Conservation (phyloP, 1,284 basidiomycete species). For the Pascua guehoae region DNA sequence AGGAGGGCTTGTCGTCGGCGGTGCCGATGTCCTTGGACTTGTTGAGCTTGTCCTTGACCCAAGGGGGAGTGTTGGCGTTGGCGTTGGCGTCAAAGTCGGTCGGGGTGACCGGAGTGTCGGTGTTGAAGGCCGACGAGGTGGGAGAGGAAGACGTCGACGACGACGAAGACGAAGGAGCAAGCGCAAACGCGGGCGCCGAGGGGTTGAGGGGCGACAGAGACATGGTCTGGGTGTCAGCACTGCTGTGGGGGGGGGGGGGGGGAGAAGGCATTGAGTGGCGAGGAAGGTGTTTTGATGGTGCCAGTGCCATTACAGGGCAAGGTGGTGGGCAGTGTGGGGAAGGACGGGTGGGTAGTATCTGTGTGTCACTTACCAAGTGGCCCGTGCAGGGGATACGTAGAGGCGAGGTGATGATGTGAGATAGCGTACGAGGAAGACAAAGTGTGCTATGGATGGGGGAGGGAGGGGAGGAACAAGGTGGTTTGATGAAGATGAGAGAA, state of each 20-base stretch:
- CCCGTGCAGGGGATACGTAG: too few relatives aligned
- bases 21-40: not conserved
- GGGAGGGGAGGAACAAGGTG: not conserved
- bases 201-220: conserved; percentile 8
- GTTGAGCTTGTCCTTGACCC: not conserved
- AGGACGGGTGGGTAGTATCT: not conserved
- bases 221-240: not conserved
- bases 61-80: not conserved
- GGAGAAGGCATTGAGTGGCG: not conserved
- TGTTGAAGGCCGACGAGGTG: not conserved
- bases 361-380: not conserved
- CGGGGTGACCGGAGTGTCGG: not conserved
- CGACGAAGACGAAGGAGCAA: not conserved
- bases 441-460: not conserved
- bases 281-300: not conserved
- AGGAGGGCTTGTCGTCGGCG: not conserved
- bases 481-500: not conserved
- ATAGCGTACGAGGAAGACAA: too few relatives aligned
- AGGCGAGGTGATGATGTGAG: too few relatives aligned
- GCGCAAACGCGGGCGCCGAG: conserved; percentile 2
- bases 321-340: not conserved
- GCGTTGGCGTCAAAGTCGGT: not conserved
- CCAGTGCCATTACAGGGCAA: not conserved
- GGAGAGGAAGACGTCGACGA: not conserved
- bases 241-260: not conserved